Base-by-base conservation (phyloP, 2,329 filamentous ascomycete species). In the Zymoseptoria brevis region DNA sequence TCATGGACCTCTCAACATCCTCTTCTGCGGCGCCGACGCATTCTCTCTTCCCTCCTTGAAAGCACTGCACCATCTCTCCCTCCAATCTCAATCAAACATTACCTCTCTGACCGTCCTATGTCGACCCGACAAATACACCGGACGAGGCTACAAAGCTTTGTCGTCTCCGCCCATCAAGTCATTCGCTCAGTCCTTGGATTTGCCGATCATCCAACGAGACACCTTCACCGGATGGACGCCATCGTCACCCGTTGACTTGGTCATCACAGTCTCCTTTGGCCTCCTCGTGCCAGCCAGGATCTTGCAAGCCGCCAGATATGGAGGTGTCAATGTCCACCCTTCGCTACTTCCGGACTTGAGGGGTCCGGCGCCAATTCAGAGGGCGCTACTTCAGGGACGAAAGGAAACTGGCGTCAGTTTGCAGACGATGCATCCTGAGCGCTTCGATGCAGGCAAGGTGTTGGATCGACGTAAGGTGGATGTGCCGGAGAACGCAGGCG, bases 241-340 rank as follows among this genome's bases (percentile, higher is more conserved):
- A 35, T 86, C 87, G 0, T 69, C 71, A 50, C 69, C 77, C 2
- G 56, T 76, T 16, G 91, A 96, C 72, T 79, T 99, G 60, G 82
- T 99, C 66, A 80, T 97, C 52, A 92, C 92, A 53, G 94, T 97
- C 4, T 97, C 94, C 0, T 99, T 97, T 75, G 94, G 94, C 2
- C 81, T 96, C 7, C 87, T 96, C 62, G 86, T 99, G 0, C 94
- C 94, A 0, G 80, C 82, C 0, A 81, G 90, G 4, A 84, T 97
- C 16, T 78, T 99, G 21, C 77, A 77, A 21, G 76, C 76, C 1
- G 83, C 88, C 22, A 83, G 82, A 67, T 96, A 95, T 75, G 92
- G 92, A 50, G 94, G 94, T 0, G 76, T 99, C 2, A 99, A 99
- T 73, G 81, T 99, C 1, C 94, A 99, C 70, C 94, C 94, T 1